These are phyloP conservation scores for Colletotrichum sublineola DNA, from an alignment of 2,329 filamentous ascomycete genomes.

Conservation along the genomic window DNA sequence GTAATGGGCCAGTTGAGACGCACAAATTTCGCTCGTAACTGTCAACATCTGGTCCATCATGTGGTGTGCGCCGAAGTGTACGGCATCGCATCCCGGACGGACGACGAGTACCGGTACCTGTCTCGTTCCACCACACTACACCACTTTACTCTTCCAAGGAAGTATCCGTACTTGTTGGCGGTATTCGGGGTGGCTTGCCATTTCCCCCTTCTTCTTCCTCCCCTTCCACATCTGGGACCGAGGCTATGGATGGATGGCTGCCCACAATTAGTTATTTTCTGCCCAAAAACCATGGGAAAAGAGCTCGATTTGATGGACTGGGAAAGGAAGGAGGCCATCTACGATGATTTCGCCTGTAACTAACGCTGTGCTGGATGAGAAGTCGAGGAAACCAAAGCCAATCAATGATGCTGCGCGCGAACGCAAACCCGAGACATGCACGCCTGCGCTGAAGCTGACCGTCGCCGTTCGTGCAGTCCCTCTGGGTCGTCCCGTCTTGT, in stretches of 20 bases:
- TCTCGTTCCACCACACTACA: slow-evolving; percentile 6
- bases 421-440: slow-evolving; percentile 15
- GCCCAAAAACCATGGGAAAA: not conserved
- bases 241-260: not conserved
- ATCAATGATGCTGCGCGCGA: not conserved
- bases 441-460: not conserved
- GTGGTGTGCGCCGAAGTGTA: not conserved
- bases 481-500: slow-evolving; percentile 19
- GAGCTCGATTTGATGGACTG: slow-evolving; percentile 11
- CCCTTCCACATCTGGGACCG: not conserved
- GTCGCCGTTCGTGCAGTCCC: not conserved
- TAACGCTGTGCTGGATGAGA: not conserved
- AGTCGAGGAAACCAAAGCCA: not conserved
- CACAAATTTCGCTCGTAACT: not conserved
- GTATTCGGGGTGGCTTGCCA: not conserved
- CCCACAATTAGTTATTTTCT: slow-evolving; percentile 5
- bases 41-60: not conserved
- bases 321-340: slow-evolving; percentile 7
- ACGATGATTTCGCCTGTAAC: not conserved
- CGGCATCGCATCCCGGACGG: not conserved
- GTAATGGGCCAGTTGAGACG: not conserved
- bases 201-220: not conserved
- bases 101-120: slow-evolving; percentile 11
- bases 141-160: slow-evolving; percentile 31
- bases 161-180: slow-evolving; percentile 32